Conservation (phyloP, 202 grass and related monocot species). For the Panicum virgatum region DNA sequence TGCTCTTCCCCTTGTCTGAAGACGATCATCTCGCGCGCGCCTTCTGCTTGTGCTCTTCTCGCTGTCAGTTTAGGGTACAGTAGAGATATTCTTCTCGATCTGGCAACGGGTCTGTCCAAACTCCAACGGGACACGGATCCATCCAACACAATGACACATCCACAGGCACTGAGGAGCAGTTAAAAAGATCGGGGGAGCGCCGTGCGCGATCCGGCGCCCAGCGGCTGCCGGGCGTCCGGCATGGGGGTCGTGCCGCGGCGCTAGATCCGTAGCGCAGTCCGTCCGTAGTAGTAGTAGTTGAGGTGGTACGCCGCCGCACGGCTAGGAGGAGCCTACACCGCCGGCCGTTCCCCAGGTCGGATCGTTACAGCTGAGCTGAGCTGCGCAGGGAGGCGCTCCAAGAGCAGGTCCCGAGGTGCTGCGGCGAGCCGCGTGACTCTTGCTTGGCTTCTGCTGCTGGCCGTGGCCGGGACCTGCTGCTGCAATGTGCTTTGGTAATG, state of each 20-base stretch:
- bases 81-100: slow-evolving; percentile 7
- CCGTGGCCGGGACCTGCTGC: too few relatives aligned
- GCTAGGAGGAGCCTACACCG: neutral
- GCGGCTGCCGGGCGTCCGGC: neutral
- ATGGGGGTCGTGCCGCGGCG: neutral
- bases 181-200: neutral
- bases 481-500: too few relatives aligned
- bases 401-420: too few relatives aligned
- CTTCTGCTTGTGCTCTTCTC: neutral
- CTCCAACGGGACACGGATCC: neutral
- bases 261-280: neutral
- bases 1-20: neutral
- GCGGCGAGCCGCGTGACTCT: neutral
- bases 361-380: slow-evolving; percentile 16
- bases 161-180: neutral
- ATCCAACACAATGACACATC: too few relatives aligned
- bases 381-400: neutral
- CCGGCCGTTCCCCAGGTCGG: neutral
- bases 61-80: neutral
- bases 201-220: neutral
- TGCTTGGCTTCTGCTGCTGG: neutral
- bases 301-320: neutral
- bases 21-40: neutral
- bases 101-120: neutral
- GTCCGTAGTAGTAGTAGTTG: neutral